A percentile compares a stretch with the other conserved stretches of the same genome.
phyloP scores from a whole-genome alignment of 1,284 basidiomycete genomes.

The Takashimella koratensis region DNA sequence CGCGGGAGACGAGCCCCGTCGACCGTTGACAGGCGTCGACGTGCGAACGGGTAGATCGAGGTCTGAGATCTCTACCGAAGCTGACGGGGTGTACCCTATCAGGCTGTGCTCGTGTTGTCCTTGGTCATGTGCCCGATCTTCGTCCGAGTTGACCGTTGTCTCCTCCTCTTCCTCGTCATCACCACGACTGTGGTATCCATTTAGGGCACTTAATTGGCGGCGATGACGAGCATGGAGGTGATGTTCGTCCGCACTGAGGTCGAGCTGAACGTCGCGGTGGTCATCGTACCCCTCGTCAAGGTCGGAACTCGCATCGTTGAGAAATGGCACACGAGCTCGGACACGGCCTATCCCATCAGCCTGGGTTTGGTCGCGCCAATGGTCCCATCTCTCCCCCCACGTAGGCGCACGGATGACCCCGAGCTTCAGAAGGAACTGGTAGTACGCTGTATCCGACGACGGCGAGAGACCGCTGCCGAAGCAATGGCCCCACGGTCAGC shows the following conservation, averaged over 20 bases:
- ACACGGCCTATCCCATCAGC: background rate
- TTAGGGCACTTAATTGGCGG: too few relatives aligned
- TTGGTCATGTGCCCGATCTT: conserved; percentile 5
- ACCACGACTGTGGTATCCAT: background rate
- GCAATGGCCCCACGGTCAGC: too few relatives aligned
- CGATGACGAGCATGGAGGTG: too few relatives aligned
- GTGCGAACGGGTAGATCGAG: conserved; percentile 32
- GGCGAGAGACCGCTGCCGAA: conserved; percentile 34
- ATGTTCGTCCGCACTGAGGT: background rate
- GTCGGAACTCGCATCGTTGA: conserved; percentile 42
- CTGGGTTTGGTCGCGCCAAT: conserved; percentile 27
- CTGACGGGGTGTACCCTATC: conserved; percentile 29
- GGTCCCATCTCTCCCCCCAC: conserved; percentile 46
- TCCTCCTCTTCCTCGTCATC: conserved; percentile 8
- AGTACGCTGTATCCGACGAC: conserved; percentile 37
- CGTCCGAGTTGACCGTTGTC: conserved; percentile 9
- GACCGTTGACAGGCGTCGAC: conserved; percentile 28
- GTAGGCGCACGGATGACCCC: conserved; percentile 43
- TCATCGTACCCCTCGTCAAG: conserved; percentile 36
- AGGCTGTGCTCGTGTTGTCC: conserved; percentile 12
- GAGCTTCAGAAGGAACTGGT: conserved; percentile 47
- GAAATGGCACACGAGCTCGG: conserved; percentile 34
- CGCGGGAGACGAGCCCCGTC: conserved; percentile 16
- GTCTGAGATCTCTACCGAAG: conserved; percentile 12
- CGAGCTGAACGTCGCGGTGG: background rate